A percentile compares a stretch with the other conserved stretches of the same genome.
phyloP scores from a whole-genome alignment of 208 protist genomes.

The Porcisia hertigi region DNA sequence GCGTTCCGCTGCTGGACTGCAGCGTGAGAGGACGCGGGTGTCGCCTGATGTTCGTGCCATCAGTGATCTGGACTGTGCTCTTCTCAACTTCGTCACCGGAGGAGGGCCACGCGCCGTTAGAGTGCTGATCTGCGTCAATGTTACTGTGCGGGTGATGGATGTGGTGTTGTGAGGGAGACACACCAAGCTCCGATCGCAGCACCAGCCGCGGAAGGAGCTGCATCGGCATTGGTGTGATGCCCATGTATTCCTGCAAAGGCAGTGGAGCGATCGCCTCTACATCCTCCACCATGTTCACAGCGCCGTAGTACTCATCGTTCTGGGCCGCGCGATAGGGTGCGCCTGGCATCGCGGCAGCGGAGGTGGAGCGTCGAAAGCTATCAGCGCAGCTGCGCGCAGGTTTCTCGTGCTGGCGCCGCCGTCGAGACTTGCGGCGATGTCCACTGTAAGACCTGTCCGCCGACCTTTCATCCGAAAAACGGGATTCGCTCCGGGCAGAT shows the following conservation, averaged over 20 bases:
- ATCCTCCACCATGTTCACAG: conserved; percentile 8
- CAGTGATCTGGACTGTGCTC: neutral
- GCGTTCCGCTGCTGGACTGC: conserved; percentile 9
- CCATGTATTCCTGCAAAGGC: conserved; percentile 7
- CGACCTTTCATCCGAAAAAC: neutral
- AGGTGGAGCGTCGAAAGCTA: neutral
- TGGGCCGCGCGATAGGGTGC: conserved; percentile 17
- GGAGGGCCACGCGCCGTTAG: conserved; percentile 10
- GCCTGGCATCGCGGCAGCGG: neutral
- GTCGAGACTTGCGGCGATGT: neutral
- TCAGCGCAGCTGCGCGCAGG: neutral
- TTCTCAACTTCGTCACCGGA: neutral
- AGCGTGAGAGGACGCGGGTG: neutral
- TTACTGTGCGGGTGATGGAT: conserved; percentile 1
- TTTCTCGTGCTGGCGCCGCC: neutral
- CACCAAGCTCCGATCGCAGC: conserved; percentile 1
- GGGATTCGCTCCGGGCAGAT: neutral
- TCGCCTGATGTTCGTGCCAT: neutral
- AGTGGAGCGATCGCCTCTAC: conserved; percentile 4
- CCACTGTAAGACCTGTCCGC: neutral
- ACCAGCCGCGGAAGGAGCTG: conserved; percentile 22
- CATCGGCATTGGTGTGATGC: conserved; percentile 23
- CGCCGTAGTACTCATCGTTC: conserved; percentile 31
- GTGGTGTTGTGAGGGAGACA: neutral
- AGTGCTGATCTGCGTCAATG: neutral